These are phyloP conservation scores for Plasmodium reichenowi DNA, from an alignment of 169 alveolate species.

Conservation along the genomic window DNA sequence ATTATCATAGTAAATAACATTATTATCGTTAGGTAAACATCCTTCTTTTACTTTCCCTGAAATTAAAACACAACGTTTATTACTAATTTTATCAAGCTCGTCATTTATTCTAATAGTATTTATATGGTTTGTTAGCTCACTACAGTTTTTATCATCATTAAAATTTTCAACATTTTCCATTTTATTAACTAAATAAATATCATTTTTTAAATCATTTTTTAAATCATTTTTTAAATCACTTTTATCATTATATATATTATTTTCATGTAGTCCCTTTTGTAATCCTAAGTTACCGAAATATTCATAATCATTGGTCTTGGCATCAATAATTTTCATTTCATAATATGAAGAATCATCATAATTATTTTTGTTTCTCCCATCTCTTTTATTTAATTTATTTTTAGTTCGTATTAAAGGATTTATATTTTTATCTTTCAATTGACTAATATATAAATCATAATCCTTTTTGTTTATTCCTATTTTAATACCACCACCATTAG, in stretches of 20 bases:
- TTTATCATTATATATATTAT: neutral
- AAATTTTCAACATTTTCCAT: no score
- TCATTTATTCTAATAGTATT: no score
- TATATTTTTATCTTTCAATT: slow-evolving; percentile 16
- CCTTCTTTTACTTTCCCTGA: no score
- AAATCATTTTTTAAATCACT: neutral
- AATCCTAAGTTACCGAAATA: neutral
- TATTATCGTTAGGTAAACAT: no score
- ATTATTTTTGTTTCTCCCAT: neutral
- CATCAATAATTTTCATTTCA: slow-evolving; percentile 10
- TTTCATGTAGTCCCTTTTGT: neutral
- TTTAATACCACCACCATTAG: slow-evolving; percentile 39
- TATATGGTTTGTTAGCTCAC: no score
- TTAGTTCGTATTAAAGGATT: slow-evolving; percentile 10
- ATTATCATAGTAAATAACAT: no score
- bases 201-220: neutral
- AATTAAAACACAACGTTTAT: no score
- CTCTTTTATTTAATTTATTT: neutral
- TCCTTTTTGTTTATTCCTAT: slow-evolving; percentile 55
- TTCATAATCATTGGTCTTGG: neutral
- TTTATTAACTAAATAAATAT: neutral
- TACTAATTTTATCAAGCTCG: no score
- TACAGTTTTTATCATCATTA: no score
- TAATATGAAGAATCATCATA: neutral
- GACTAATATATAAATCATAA: slow-evolving; percentile 66